phyloP scores from a whole-genome alignment of 495 filamentous ascomycete genomes.

The Daldinia vernicosa region DNA sequence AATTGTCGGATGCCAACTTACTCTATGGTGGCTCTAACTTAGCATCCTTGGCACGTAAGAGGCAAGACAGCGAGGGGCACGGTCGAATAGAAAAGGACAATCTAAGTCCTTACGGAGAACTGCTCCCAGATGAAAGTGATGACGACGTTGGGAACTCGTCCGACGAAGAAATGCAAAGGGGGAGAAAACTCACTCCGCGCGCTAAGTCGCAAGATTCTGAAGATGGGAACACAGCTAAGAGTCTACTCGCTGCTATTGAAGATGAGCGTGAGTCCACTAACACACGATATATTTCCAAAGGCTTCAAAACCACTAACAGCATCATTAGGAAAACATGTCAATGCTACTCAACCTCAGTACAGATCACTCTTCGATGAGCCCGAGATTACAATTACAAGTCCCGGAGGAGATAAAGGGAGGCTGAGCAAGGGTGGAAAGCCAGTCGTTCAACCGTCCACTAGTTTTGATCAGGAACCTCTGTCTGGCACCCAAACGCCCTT shows the following conservation, averaged over 20 bases:
- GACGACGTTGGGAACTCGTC: slow-evolving; percentile 59
- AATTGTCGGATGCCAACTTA: slow-evolving; percentile 72
- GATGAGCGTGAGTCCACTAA: slow-evolving; percentile 73
- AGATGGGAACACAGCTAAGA: slow-evolving; percentile 56
- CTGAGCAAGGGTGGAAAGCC: slow-evolving; percentile 60
- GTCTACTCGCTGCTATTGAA: slow-evolving; percentile 73
- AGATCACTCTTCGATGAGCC: slow-evolving; percentile 69
- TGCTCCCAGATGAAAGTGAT: slow-evolving; percentile 63
- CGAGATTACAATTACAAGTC: slow-evolving; percentile 69
- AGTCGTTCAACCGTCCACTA: slow-evolving; percentile 81
- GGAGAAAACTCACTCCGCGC: slow-evolving; percentile 56
- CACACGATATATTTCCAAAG: background rate
- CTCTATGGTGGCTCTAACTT: slow-evolving; percentile 64
- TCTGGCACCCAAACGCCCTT: slow-evolving; percentile 80
- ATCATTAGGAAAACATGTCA: slow-evolving; percentile 52
- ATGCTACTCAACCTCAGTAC: slow-evolving; percentile 53
- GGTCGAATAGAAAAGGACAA: slow-evolving; percentile 80
- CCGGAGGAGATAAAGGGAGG: slow-evolving; percentile 64
- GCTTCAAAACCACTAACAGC: slow-evolving; percentile 30
- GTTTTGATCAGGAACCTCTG: slow-evolving; percentile 71
- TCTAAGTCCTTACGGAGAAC: slow-evolving; percentile 66
- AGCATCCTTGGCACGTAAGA: slow-evolving; percentile 60
- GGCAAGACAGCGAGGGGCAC: slow-evolving; percentile 55
- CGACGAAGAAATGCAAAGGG: slow-evolving; percentile 61
- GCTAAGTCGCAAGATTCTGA: slow-evolving; percentile 47